Evolutionary conservation across 192 early-diverging fungal species (phyloP), one percentile per base, ranked within the genome.

Genomic region (Umbelopsis sp.): DNA sequence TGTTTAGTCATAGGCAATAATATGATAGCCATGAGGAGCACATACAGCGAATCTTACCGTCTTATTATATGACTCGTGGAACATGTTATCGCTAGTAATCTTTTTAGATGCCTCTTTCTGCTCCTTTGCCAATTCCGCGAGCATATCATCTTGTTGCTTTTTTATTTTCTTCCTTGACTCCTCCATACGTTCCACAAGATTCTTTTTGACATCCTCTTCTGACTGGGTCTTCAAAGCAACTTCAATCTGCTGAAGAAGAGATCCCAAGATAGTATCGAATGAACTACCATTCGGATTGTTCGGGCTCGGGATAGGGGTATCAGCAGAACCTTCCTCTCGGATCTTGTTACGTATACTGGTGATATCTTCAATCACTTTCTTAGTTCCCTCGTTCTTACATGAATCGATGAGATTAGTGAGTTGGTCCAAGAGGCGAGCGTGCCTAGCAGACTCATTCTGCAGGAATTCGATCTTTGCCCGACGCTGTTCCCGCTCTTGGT

Each of bases 401-500:
- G 53, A 51, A 13, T 22, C 53, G 9, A 71, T 69, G 46, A 82
- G 55, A 9, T 64, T 64, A n/a, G 70, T 30, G 9, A 80, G 49
- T 9, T 70, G 75, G 4, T 41, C 33, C 22, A 78, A 41, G 25
- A 76, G 49, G 11, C 35, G 47, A 11, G 70, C 64, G 51, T 80
- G 65, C 21, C 77, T 64, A 0, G 45, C 64, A 7, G 77, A 74
- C 13, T 77, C 71, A 10, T 73, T 64, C 41, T 78, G 79, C 18
- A 87, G 68, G 35, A 75, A 47, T 22, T 80, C 70, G 70, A 89
- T 88, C 70, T 89, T 93, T 64, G 79, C 86, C 72, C 73, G 85
- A 49, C 94, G 89, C 65, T 88, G 90, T 18, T 91, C 89, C 23
- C 97, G 94, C 71, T 95, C 86, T 20, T 85, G 85, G 73, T 96